phyloP scores from a whole-genome alignment of 352 stramenopile genomes.

The Globisporangium canariense region DNA sequence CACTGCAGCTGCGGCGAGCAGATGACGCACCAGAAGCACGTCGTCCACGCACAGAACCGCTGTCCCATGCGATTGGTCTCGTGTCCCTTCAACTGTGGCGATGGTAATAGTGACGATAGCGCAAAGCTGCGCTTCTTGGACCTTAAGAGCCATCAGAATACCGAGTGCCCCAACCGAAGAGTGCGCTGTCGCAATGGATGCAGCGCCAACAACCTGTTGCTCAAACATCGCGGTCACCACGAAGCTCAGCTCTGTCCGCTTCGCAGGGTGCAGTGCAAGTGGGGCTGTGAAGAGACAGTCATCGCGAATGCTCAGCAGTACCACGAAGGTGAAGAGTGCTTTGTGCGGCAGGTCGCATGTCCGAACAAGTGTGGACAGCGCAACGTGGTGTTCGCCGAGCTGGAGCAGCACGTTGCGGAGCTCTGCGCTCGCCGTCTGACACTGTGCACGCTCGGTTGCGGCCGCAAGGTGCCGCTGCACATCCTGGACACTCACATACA shows the following conservation, averaged over 20 bases:
- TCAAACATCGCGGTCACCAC: constrained; percentile 41
- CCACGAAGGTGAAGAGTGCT: constrained; percentile 59
- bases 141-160: constrained; percentile 44
- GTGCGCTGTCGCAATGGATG: constrained; percentile 78
- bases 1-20: constrained; percentile 54
- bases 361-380: constrained; percentile 46
- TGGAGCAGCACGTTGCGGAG: constrained; percentile 37
- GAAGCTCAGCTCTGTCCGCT: constrained; percentile 41
- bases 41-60: constrained; percentile 32
- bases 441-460: constrained; percentile 44
- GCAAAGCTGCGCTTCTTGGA: constrained; percentile 29
- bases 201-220: constrained; percentile 30
- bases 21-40: constrained; percentile 51
- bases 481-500: constrained; percentile 30
- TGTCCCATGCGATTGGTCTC: constrained; percentile 49
- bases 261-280: constrained; percentile 54
- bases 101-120: not conserved
- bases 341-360: constrained; percentile 41
- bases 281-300: constrained; percentile 51
- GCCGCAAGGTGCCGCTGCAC: constrained; percentile 46
- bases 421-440: constrained; percentile 34
- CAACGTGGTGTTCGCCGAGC: constrained; percentile 26
- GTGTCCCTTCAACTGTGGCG: constrained; percentile 46
- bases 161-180: constrained; percentile 37
- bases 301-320: constrained; percentile 31